Percentiles rank a stretch among this genome's conserved stretches.
These are phyloP conservation scores for Chrysoporthe cubensis DNA, from an alignment of 2,329 filamentous ascomycete genomes.

Conservation along the genomic window DNA sequence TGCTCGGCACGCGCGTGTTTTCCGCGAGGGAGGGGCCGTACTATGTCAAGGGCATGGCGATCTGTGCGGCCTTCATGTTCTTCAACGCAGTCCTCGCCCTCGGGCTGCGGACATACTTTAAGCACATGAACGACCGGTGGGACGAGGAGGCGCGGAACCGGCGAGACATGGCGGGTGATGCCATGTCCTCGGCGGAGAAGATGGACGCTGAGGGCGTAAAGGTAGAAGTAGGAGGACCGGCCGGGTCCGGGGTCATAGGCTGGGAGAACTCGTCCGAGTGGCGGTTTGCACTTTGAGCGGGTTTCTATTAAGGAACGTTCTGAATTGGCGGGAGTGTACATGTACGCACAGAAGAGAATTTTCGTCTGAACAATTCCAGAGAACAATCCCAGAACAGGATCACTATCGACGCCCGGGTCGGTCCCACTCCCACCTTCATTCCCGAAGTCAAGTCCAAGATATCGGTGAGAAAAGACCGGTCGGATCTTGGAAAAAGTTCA, in stretches of 20 bases:
- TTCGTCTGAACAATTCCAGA: no score
- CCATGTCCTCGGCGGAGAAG: background rate
- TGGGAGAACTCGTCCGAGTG: constrained; percentile 25
- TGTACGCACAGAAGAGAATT: no score
- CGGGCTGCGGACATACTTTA: constrained; percentile 39
- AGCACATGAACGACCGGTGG: constrained; percentile 40
- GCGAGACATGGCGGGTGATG: constrained; percentile 24
- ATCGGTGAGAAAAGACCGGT: no score
- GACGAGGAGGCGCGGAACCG: constrained; percentile 31
- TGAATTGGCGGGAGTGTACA: background rate
- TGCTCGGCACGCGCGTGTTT: constrained; percentile 68
- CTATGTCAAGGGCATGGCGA: constrained; percentile 44
- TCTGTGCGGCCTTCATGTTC: constrained; percentile 48
- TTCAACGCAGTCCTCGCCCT: constrained; percentile 44
- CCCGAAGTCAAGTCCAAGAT: no score
- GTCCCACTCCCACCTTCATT: no score
- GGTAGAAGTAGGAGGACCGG: background rate
- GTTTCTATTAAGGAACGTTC: background rate
- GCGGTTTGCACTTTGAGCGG: constrained; percentile 19
- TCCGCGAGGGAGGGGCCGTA: constrained; percentile 46
- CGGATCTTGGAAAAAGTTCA: no score
- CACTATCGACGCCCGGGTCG: no score
- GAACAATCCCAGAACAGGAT: no score
- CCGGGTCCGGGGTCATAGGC: background rate
- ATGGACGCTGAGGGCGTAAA: background rate